phyloP scores from a whole-genome alignment of 2,329 filamentous ascomycete species.

The Fusarium sp. region DNA sequence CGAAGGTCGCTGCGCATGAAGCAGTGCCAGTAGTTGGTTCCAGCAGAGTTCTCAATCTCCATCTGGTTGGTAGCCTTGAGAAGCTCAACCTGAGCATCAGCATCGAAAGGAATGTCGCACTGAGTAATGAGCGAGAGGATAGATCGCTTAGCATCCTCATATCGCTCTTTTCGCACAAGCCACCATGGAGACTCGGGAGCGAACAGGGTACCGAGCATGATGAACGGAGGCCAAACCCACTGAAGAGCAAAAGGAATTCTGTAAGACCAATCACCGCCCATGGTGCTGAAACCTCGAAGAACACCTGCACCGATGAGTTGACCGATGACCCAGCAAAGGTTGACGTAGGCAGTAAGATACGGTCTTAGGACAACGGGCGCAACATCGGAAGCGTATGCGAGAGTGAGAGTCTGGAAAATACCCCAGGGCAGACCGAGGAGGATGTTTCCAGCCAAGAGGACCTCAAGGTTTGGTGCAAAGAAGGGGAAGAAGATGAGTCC shows the following conservation, averaged over 20 bases:
- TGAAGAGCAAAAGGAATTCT: slow-evolving; percentile 59
- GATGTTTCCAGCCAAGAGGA: slow-evolving; percentile 55
- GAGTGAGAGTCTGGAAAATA: slow-evolving; percentile 57
- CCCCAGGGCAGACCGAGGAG: slow-evolving; percentile 59
- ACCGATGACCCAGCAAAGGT: slow-evolving; percentile 60
- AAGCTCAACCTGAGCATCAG: slow-evolving; percentile 60
- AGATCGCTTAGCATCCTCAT: slow-evolving; percentile 49
- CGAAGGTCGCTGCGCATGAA: slow-evolving; percentile 18
- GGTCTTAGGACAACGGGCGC: slow-evolving; percentile 54
- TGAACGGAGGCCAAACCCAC: slow-evolving; percentile 57
- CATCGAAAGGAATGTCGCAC: slow-evolving; percentile 7
- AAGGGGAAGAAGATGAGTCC: slow-evolving; percentile 60
- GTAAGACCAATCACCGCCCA: slow-evolving; percentile 55
- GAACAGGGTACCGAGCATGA: slow-evolving; percentile 55
- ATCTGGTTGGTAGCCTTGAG: slow-evolving; percentile 18
- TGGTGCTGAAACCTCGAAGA: slow-evolving; percentile 51
- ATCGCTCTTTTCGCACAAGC: slow-evolving; percentile 53
- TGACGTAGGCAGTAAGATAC: slow-evolving; percentile 58
- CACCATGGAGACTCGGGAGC: slow-evolving; percentile 62
- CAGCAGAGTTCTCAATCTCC: slow-evolving; percentile 22
- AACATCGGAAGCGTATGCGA: slow-evolving; percentile 59
- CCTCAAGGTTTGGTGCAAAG: slow-evolving; percentile 52
- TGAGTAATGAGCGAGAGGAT: slow-evolving; percentile 30
- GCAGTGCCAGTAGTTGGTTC: slow-evolving; percentile 24
- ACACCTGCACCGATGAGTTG: slow-evolving; percentile 55